A percentile compares a stretch with the other conserved stretches of the same genome.
phyloP scores from a whole-genome alignment of 2,329 filamentous ascomycete genomes.

The Ceratocystis variospora region DNA sequence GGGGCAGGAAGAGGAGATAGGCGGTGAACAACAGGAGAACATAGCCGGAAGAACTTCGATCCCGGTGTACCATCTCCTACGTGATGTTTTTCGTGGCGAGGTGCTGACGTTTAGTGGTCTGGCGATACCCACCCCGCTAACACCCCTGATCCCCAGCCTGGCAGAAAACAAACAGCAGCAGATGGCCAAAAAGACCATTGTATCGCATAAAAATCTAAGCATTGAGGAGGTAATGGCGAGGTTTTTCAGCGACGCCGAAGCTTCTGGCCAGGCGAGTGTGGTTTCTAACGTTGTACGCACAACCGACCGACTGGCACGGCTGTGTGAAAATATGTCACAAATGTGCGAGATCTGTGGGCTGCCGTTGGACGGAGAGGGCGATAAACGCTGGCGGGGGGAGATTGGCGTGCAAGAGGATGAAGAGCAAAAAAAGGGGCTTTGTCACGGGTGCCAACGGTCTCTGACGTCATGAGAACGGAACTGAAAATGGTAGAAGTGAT shows the following conservation, averaged over 20 bases:
- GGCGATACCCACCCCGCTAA: constrained; percentile 36
- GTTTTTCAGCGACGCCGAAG: constrained; percentile 64
- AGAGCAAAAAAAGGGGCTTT: constrained; percentile 34
- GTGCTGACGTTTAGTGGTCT: constrained; percentile 51
- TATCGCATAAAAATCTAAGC: constrained; percentile 62
- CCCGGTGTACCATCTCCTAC: constrained; percentile 59
- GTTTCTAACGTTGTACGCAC: constrained; percentile 93
- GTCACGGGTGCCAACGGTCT: constrained; percentile 62
- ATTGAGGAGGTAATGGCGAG: constrained; percentile 83
- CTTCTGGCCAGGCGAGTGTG: constrained; percentile 71
- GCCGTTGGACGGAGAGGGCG: constrained; percentile 48
- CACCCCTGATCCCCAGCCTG: constrained; percentile 30
- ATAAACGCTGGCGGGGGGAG: constrained; percentile 49
- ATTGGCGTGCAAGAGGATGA: constrained; percentile 36
- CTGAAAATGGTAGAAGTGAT: no score
- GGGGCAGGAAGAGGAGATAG: background rate
- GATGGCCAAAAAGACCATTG: constrained; percentile 28
- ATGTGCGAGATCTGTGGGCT: constrained; percentile 41
- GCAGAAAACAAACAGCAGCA: constrained; percentile 24
- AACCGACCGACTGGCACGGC: constrained; percentile 59
- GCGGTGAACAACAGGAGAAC: background rate
- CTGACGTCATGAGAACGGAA: constrained; percentile 8
- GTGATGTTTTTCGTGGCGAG: constrained; percentile 76
- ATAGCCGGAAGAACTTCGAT: constrained; percentile 19
- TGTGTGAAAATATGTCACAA: constrained; percentile 22